Base-by-base conservation (phyloP, 768 basidiomycete species). In the Rhizopogon rudus region DNA sequence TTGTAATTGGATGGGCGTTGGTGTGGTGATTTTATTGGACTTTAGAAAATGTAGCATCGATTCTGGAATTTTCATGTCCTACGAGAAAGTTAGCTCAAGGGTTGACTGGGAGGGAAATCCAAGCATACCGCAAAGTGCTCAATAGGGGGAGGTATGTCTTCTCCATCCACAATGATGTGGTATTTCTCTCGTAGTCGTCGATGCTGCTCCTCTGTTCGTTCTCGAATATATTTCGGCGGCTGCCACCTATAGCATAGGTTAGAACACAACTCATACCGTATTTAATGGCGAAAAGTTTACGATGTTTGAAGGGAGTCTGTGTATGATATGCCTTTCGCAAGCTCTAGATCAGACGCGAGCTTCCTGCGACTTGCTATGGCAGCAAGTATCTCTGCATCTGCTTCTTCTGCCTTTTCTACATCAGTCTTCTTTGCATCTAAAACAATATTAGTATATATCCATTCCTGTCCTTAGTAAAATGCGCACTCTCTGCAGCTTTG, bases 21-120 rank as follows among this genome's bases (percentile, higher is more conserved):
- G 97, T 39, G 75, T 77, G 2, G 77, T 77, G 65, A 99, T 99
- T 45, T 90, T 87, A 55, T 94, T 93, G 33, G 82, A 79, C 69
- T 85, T 88, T 46, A 99, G 79, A 69, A 87, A 88, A 55, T 90
- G 82, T 8, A 98, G 73, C 43, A 98, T 83, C 3, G 87, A 79
- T 40, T 81, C 81, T 6, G 96, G 97, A n/a, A 99, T 86, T 77
- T 98, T 98, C 97, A 99, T 99, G 67, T 98, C 96, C 90, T 95
- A 56, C 37, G 49, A 46, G 40, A 57, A 54, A 45, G 61, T 56
- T 40, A 59, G 45, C 25, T 44, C 25, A 12, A 9, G 44, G 28
- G 51, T 40, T 25, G 40, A 17, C 25, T 22, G 17, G 20, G n/a
- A 20, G 22, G 29, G 0, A 8, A 22, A 53, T 33, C 14, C 0